Base-by-base conservation (phyloP, 2,329 filamentous ascomycete genomes). In the Phaeosphaeria sp. region DNA sequence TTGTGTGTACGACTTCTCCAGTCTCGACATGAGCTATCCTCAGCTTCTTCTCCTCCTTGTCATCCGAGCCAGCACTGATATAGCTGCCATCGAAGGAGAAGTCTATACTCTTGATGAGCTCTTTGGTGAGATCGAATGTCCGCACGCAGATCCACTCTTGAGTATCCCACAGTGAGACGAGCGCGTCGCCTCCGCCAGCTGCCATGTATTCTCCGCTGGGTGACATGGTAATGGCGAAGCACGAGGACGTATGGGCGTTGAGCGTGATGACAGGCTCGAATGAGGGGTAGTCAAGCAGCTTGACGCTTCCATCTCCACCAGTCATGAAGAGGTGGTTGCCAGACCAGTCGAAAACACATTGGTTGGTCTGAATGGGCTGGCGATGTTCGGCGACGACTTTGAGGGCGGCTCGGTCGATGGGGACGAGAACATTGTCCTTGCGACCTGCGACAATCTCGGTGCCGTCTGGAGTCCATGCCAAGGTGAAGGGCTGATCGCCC, bases 31-130 rank as follows among this genome's bases (percentile, higher is more conserved):
- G 90, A 20, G 85, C 87, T 43, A 93, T 85, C 49, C 91, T 86
- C 27, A 93, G 75, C 10, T 89, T 88, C 54, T 84, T 77, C 81
- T 87, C 89, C 77, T 92, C 90, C 6, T 89, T 89, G 77, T 92
- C 90, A 54, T 92, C 90, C 56, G 89, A 90, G 20, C 90, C 90
- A 10, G 88, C 90, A 1, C 89, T 87, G 22, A 93, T 79, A 71
- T 89, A 94, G 68, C 86, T 88, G 1, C 91, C 90, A 67, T 93
- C 90, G 76, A 90, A 93, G 17, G 87, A 90, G 72, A 93, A 94
- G 70, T 89, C 88, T 55, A 93, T 82, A 71, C 86, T 90, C 69
- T 86, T 84, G 25, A 93, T 87, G 2, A 90, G 87, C 1, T 89
- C 89, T 10, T 84, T 83, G 80, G 91, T 89, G 66, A 85, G 83